These are phyloP conservation scores for Micractinium conductrix DNA, from an alignment of 139 green algal genomes.

Conservation along the genomic window DNA sequence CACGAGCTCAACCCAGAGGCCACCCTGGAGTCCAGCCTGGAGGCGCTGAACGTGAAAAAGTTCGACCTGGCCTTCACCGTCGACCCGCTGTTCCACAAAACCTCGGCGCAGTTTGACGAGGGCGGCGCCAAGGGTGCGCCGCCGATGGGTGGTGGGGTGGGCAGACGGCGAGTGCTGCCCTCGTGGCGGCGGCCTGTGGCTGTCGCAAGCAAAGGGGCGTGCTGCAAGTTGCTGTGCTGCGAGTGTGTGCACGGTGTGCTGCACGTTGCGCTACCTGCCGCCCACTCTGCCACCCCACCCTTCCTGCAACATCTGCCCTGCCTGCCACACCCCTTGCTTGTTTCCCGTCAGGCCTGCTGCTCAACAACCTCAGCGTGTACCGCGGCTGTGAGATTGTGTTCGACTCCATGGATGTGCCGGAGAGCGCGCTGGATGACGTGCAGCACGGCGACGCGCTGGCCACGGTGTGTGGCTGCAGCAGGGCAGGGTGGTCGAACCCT, in stretches of 20 bases:
- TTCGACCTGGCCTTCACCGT: constrained; percentile 76
- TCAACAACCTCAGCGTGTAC: constrained; percentile 80
- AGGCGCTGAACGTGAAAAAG: constrained; percentile 82
- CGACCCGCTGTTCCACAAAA: constrained; percentile 89
- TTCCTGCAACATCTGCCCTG: too few species aligned
- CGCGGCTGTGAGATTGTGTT: constrained; percentile 79
- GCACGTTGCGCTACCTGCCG: too few species aligned
- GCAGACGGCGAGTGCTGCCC: neutral
- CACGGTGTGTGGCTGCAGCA: constrained; percentile 4
- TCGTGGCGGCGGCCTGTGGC: neutral
- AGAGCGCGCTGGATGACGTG: constrained; percentile 34
- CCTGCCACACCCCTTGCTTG: neutral
- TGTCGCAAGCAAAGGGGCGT: neutral
- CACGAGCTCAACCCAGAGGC: constrained; percentile 51
- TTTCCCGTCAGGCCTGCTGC: constrained; percentile 66
- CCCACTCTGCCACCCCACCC: too few species aligned
- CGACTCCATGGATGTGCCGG: constrained; percentile 76
- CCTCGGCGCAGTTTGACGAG: constrained; percentile 90
- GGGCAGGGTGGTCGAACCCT: too few species aligned
- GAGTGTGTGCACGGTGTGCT: neutral
- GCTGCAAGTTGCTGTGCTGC: neutral
- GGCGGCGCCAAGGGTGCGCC: constrained; percentile 64
- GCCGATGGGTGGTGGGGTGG: neutral
- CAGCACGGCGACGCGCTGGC: neutral
- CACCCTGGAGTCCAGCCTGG: constrained; percentile 71